Percentiles rank a stretch among this genome's conserved stretches.
These are phyloP conservation scores for Cercospora zeae-maydis DNA, from an alignment of 2,329 filamentous ascomycete species.

Conservation along the genomic window DNA sequence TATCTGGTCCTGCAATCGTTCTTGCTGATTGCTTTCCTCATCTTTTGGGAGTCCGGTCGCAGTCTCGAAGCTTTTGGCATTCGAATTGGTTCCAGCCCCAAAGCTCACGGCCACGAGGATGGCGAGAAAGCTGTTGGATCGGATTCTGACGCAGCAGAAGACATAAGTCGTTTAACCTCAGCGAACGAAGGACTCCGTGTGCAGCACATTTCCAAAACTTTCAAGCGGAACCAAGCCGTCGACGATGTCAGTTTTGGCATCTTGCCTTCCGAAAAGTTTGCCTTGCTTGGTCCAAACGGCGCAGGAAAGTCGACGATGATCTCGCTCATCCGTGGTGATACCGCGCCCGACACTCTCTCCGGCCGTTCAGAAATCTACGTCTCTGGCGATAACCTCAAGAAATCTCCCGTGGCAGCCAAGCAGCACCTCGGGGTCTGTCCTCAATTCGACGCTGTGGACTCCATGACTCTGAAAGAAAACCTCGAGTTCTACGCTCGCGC, in stretches of 20 bases:
- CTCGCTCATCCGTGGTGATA: constrained; percentile 76
- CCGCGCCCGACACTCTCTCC: constrained; percentile 45
- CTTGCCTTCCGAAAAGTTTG: constrained; percentile 74
- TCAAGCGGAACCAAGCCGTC: constrained; percentile 69
- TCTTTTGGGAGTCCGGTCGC: constrained; percentile 67
- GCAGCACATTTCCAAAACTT: constrained; percentile 71
- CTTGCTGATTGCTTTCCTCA: constrained; percentile 64
- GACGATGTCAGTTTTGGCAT: constrained; percentile 82
- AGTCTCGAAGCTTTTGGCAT: constrained; percentile 43
- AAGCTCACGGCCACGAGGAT: neutral
- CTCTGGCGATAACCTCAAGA: constrained; percentile 68
- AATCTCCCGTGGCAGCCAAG: constrained; percentile 66
- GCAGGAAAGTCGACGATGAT: constrained; percentile 88
- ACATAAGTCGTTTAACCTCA: constrained; percentile 39
- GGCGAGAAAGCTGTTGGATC: constrained; percentile 32
- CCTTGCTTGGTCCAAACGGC: constrained; percentile 81
- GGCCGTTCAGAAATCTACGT: constrained; percentile 75
- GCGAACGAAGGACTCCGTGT: constrained; percentile 67
- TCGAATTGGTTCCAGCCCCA: constrained; percentile 1
- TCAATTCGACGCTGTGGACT: constrained; percentile 64
- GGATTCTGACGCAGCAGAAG: constrained; percentile 21
- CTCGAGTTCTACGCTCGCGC: constrained; percentile 79
- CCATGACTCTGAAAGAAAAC: constrained; percentile 83
- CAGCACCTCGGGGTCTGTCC: constrained; percentile 82
- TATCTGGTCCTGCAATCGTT: constrained; percentile 73